Evolutionary conservation across 2,329 filamentous ascomycete species (phyloP).

Genomic region (Fonsecaea erecta): DNA sequence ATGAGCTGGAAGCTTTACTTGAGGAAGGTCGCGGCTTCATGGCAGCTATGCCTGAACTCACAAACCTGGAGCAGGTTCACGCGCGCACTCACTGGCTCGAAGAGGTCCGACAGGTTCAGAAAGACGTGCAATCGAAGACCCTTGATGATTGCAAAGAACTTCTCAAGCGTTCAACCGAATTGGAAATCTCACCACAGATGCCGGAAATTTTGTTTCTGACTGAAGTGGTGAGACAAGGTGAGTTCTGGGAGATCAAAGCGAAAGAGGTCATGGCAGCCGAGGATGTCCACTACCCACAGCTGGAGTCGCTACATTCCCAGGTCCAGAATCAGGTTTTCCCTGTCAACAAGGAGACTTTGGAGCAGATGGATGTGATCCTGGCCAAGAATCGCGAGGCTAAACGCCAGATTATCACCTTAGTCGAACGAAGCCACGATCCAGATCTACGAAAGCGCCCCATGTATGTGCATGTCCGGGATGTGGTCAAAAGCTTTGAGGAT

Average conservation of each 20-base stretch:
- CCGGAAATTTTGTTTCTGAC: slow-evolving; percentile 76
- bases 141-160: slow-evolving; percentile 79
- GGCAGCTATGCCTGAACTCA: slow-evolving; percentile 87
- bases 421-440: slow-evolving; percentile 73
- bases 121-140: slow-evolving; percentile 68
- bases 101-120: slow-evolving; percentile 68
- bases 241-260: slow-evolving; percentile 90
- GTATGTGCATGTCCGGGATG: slow-evolving; percentile 86
- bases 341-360: slow-evolving; percentile 78
- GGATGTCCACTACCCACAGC: slow-evolving; percentile 87
- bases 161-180: slow-evolving; percentile 74
- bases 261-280: slow-evolving; percentile 92
- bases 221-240: slow-evolving; percentile 75
- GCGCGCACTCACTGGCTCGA: slow-evolving; percentile 90
- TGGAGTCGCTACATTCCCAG: slow-evolving; percentile 87
- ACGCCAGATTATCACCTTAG: slow-evolving; percentile 80
- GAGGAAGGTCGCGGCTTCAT: slow-evolving; percentile 88
- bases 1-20: slow-evolving; percentile 86
- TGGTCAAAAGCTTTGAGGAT: slow-evolving; percentile 84
- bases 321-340: slow-evolving; percentile 67
- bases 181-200: slow-evolving; percentile 79
- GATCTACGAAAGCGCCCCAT: slow-evolving; percentile 80
- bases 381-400: slow-evolving; percentile 96
- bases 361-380: slow-evolving; percentile 84
- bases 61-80: slow-evolving; percentile 76